These are phyloP conservation scores for Cinchona pubescens DNA, from an alignment of 257 asterid genomes.

Conservation along the genomic window DNA sequence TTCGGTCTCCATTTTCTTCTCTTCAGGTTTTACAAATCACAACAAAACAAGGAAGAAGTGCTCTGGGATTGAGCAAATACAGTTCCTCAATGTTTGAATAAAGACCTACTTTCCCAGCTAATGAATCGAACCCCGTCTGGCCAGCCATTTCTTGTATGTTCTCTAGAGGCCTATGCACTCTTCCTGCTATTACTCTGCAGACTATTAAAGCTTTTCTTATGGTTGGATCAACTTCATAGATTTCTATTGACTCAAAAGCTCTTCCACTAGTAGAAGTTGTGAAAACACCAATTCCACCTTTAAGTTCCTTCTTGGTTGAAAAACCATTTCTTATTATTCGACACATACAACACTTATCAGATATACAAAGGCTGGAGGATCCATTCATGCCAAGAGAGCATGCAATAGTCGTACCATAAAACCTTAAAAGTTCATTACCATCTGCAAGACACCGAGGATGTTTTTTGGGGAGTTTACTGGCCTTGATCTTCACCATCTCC, in stretches of 20 bases:
- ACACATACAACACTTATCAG: slow-evolving; percentile 72
- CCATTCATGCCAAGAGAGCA: slow-evolving; percentile 79
- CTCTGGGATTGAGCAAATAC: slow-evolving; percentile 77
- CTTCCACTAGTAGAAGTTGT: slow-evolving; percentile 82
- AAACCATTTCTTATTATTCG: slow-evolving; percentile 66
- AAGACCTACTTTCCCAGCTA: slow-evolving; percentile 88
- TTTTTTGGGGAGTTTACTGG: slow-evolving; percentile 70
- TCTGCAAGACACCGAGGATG: slow-evolving; percentile 93
- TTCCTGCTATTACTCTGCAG: slow-evolving; percentile 88
- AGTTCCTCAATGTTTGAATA: slow-evolving; percentile 92
- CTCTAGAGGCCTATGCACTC: slow-evolving; percentile 89
- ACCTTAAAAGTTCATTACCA: slow-evolving; percentile 80
- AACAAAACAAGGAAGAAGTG: slow-evolving; percentile 89
- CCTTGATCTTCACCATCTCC: slow-evolving; percentile 65
- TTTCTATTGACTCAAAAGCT: slow-evolving; percentile 62
- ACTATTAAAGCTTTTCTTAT: slow-evolving; percentile 67
- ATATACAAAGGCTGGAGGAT: slow-evolving; percentile 60
- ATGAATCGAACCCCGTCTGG: slow-evolving; percentile 74
- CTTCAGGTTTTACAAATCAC: slow-evolving; percentile 65
- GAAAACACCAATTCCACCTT: slow-evolving; percentile 69
- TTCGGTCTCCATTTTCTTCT: not conserved
- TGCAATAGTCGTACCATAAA: slow-evolving; percentile 62
- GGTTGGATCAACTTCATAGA: slow-evolving; percentile 26
- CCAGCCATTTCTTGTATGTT: slow-evolving; percentile 61
- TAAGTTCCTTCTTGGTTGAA: slow-evolving; percentile 51